A percentile compares a stretch with the other conserved stretches of the same genome.
These are phyloP conservation scores for Euphrasia confusa DNA, from an alignment of 257 asterid genomes.

Conservation along the genomic window DNA sequence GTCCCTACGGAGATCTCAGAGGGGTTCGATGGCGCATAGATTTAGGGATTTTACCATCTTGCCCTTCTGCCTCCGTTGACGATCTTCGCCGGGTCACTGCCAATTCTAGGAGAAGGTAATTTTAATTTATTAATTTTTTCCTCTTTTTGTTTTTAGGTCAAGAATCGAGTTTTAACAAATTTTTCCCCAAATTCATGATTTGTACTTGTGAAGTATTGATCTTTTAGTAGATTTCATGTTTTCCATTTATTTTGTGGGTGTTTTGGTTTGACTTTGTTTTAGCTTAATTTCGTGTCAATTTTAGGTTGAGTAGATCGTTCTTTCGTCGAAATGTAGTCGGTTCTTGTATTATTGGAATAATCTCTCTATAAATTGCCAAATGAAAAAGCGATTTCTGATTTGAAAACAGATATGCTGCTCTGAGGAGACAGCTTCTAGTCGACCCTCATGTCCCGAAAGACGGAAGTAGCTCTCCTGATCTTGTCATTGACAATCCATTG, in stretches of 20 bases:
- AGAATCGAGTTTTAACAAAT: too few relatives aligned
- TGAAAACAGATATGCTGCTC: conserved; percentile 62
- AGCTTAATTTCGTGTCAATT: background rate
- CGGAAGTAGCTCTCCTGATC: conserved; percentile 68
- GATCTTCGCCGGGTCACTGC: conserved; percentile 91
- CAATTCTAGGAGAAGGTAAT: conserved; percentile 82
- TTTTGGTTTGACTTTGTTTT: too few relatives aligned
- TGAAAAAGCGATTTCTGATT: background rate
- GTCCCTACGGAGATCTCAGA: conserved; percentile 63
- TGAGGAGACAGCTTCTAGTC: conserved; percentile 80
- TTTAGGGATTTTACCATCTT: conserved; percentile 87
- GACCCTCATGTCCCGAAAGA: conserved; percentile 80
- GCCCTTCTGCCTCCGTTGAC: conserved; percentile 55
- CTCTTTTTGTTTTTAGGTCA: background rate
- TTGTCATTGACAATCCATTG: conserved; percentile 81
- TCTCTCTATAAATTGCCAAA: background rate
- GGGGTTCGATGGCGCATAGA: conserved; percentile 91
- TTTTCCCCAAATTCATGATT: too few relatives aligned
- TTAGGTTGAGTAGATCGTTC: background rate
- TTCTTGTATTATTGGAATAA: background rate
- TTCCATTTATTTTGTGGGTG: too few relatives aligned
- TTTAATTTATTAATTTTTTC: background rate
- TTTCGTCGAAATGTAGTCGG: background rate
- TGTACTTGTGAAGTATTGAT: too few relatives aligned
- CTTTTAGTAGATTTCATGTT: too few relatives aligned